Base-by-base conservation (phyloP, 306 rosid genomes). In the Cucumis cinereus region DNA sequence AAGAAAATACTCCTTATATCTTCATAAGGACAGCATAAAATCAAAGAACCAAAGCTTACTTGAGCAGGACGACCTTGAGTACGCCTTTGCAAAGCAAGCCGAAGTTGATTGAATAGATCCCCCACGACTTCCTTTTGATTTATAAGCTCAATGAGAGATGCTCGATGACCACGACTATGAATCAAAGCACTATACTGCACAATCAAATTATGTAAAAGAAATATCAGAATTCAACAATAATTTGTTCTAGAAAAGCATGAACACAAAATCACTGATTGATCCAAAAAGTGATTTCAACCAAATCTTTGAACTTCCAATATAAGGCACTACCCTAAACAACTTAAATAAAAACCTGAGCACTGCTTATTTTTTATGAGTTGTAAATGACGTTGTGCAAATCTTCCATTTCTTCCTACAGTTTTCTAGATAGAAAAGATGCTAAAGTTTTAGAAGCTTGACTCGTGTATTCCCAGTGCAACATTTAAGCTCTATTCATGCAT, bases 31-130 rank as follows among this genome's bases (percentile, higher is more conserved):
- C 30, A 43, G 36, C 33, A 68, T 68, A 40, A 19, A 60, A 70
- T 63, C 26, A 84, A 67, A 74, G 62, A 64, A 70, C 64, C 24
- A 84, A 74, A 78, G 69, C 91, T 85, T 89, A 94, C 98, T 81
- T 94, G 98, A 83, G 99, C 99, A 77, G 99, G 99, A 38, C 99
- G 95, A 30, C 78, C 91, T 70, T 82, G 81, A 66, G 67, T 79
- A 52, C 96, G 93, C 86, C 99, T 94, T 74, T 94, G 99, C 52
- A 85, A 77, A 62, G 99, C 99, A 53, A 94, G 92, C 74, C 99
- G 96, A 76, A 92, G 95, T 84, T 94, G 99, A 83, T 94, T 92
- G 77, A 94, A 94, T 78, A 89, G 96, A 86, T 94, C 97, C 54
- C 97, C 99, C 43, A 90, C 87, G 19, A 84, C 87, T 85, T 94